Conservation (phyloP, 352 stramenopile species). For the Pythium biforme region DNA sequence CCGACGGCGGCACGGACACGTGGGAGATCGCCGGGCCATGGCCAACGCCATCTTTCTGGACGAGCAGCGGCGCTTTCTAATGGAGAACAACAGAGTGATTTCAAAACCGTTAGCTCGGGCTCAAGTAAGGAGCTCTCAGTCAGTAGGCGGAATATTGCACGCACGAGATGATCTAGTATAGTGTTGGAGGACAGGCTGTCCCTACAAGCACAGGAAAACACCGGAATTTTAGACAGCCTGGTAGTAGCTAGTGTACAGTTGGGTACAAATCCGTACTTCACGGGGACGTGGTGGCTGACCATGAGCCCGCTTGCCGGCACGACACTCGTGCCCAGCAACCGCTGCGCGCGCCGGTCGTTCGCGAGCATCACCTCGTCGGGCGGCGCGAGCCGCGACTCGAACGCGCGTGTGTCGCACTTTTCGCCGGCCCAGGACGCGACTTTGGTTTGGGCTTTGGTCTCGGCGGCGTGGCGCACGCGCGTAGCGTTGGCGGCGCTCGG, state of each 20-base stretch:
- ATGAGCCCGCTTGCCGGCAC: constrained; percentile 24
- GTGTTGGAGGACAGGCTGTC: neutral
- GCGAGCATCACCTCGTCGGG: constrained; percentile 19
- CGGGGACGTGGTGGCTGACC: constrained; percentile 22
- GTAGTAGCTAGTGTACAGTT: too few relatives aligned
- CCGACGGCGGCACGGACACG: constrained; percentile 37
- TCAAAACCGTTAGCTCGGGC: too few relatives aligned
- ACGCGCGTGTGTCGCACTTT: constrained; percentile 48
- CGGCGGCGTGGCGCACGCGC: constrained; percentile 19
- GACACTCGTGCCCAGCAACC: constrained; percentile 14
- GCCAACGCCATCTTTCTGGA: constrained; percentile 45
- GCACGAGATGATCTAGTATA: constrained; percentile 5
- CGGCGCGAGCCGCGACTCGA: constrained; percentile 32
- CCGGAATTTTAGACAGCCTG: too few relatives aligned
- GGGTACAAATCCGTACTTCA: neutral
- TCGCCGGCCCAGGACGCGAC: constrained; percentile 60
- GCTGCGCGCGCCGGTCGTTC: constrained; percentile 15
- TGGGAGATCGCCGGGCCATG: constrained; percentile 50
- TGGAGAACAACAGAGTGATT: constrained; percentile 11
- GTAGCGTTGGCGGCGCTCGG: constrained; percentile 38
- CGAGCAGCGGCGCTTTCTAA: constrained; percentile 45
- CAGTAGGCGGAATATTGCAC: neutral
- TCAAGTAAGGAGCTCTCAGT: too few relatives aligned
- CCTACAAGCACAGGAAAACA: neutral
- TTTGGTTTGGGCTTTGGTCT: constrained; percentile 39